These are phyloP conservation scores for Vigna trinervia DNA, from an alignment of 306 rosid species.

Conservation along the genomic window DNA sequence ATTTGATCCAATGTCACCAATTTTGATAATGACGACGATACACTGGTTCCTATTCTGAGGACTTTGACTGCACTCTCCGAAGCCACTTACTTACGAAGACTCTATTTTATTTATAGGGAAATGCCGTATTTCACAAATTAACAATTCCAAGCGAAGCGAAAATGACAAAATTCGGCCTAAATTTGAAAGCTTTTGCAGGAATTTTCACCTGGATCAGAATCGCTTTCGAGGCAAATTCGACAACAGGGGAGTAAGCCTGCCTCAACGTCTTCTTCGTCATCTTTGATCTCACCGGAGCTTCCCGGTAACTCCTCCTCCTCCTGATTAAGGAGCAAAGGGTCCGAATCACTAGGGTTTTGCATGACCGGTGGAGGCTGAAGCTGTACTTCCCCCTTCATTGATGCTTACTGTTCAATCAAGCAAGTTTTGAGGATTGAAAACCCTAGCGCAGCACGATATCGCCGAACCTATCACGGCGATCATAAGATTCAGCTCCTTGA, in stretches of 20 bases:
- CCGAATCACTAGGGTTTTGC: constrained; percentile 76
- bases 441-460: constrained; percentile 46
- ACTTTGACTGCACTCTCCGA: background rate
- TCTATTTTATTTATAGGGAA: constrained; percentile 2
- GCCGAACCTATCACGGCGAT: constrained; percentile 26
- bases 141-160: background rate
- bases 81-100: background rate
- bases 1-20: constrained; percentile 25
- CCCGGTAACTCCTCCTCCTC: constrained; percentile 52
- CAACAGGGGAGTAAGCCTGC: constrained; percentile 80
- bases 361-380: constrained; percentile 64
- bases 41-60: background rate
- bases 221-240: constrained; percentile 96
- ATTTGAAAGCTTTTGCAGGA: background rate
- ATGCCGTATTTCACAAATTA: background rate
- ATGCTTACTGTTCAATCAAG: constrained; percentile 27
- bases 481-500: constrained; percentile 8
- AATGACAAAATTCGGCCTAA: background rate
- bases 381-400: constrained; percentile 92
- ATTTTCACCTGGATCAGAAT: constrained; percentile 77
- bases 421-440: constrained; percentile 41
- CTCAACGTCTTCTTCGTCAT: constrained; percentile 88
- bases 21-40: background rate
- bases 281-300: constrained; percentile 72
- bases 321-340: constrained; percentile 75